Evolutionary conservation across 495 filamentous ascomycete genomes (phyloP).

Genomic region (Eremomyces bilateralis): DNA sequence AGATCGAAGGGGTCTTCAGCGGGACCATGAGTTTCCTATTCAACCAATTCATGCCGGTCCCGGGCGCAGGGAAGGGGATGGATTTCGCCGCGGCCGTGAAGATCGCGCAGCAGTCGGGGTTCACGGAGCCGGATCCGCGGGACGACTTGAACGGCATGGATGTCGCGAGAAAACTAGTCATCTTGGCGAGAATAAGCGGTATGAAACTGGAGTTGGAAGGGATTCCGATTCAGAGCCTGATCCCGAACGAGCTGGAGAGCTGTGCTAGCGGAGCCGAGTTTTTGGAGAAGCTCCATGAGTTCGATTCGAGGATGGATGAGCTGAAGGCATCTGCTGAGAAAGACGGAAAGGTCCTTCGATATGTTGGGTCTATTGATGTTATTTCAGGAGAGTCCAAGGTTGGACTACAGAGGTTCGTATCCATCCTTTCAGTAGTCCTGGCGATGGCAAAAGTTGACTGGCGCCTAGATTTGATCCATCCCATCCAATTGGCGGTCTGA

Average conservation of each 20-base stretch:
- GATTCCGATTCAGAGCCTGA: conserved; percentile 82
- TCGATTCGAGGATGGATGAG: conserved; percentile 66
- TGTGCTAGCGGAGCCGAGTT: conserved; percentile 59
- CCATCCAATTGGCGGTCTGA: conserved; percentile 73
- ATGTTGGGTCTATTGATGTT: conserved; percentile 82
- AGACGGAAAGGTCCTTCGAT: conserved; percentile 80
- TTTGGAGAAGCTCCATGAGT: conserved; percentile 48
- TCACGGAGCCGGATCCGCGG: conserved; percentile 88
- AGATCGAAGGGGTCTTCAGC: conserved; percentile 90
- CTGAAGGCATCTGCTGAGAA: conserved; percentile 55
- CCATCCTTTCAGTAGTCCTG: neutral
- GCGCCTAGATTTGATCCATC: conserved; percentile 14
- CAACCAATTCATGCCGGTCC: conserved; percentile 54
- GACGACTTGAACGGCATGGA: conserved; percentile 94
- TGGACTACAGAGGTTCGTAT: conserved; percentile 45
- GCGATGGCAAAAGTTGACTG: conserved; percentile 1
- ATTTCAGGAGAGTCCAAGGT: conserved; percentile 56
- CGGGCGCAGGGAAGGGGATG: conserved; percentile 24
- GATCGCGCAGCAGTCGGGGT: conserved; percentile 83
- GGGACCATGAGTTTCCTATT: conserved; percentile 94
- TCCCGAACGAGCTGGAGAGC: conserved; percentile 63
- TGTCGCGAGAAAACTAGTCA: conserved; percentile 90
- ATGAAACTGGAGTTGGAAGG: conserved; percentile 51
- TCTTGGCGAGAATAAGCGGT: conserved; percentile 65
- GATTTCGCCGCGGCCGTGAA: conserved; percentile 75